These are phyloP conservation scores for Nelumbo lutea DNA, from an alignment of 164 flowering plant species.

Conservation along the genomic window DNA sequence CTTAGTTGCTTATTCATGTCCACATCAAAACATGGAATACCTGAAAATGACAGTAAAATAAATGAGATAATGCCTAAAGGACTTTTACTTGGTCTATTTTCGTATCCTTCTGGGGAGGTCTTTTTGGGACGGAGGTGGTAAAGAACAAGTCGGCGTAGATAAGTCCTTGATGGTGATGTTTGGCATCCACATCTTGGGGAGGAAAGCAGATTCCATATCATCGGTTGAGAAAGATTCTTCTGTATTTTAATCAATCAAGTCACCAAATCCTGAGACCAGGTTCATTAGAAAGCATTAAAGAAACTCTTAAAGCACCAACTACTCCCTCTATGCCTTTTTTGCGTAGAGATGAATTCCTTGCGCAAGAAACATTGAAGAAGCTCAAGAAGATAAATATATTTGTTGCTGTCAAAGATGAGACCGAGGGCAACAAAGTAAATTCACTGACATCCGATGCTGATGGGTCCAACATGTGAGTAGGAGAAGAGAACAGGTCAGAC, in stretches of 20 bases:
- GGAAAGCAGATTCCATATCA: neutral
- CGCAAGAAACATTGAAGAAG: neutral
- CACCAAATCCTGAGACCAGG: neutral
- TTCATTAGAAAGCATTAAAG: neutral
- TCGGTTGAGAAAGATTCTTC: neutral
- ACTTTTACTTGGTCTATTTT: neutral
- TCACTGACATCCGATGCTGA: no score
- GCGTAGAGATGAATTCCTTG: neutral
- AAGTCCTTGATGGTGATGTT: neutral
- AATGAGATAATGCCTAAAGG: neutral
- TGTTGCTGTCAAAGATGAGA: no score
- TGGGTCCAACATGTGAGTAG: no score
- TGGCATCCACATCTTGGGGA: neutral
- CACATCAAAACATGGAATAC: neutral
- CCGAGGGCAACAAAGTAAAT: no score
- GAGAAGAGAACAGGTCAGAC: no score
- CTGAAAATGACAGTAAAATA: neutral
- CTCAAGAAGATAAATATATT: no score
- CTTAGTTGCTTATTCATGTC: neutral
- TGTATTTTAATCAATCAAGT: neutral
- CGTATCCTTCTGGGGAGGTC: neutral
- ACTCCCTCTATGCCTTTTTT: neutral
- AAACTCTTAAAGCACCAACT: no score
- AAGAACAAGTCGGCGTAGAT: neutral
- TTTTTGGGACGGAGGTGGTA: neutral